Evolutionary conservation across 2,329 filamentous ascomycete species (phyloP).

Genomic region (Penicillium sp.): DNA sequence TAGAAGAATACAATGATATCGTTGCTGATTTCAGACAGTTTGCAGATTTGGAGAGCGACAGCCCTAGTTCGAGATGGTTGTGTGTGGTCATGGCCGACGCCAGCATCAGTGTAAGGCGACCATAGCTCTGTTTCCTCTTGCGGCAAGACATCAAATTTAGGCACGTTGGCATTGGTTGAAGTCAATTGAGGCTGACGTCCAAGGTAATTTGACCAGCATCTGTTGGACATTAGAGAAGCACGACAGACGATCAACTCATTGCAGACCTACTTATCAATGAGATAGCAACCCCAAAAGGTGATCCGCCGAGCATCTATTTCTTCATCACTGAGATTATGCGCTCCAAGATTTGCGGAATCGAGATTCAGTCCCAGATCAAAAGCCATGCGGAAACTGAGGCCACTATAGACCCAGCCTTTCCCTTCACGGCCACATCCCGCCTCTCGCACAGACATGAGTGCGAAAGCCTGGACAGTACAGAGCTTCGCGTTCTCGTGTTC

Average conservation of each 20-base stretch:
- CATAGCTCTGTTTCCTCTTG: constrained; percentile 81
- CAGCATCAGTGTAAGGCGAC: constrained; percentile 84
- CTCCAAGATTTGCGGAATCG: constrained; percentile 66
- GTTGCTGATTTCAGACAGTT: constrained; percentile 88
- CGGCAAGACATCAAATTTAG: constrained; percentile 88
- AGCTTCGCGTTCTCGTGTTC: constrained; percentile 87
- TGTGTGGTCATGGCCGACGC: constrained; percentile 67
- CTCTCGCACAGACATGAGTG: constrained; percentile 93
- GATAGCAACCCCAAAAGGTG: constrained; percentile 95
- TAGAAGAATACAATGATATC: constrained; percentile 90
- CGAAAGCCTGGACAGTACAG: constrained; percentile 88
- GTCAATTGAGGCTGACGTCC: constrained; percentile 86
- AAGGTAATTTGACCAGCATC: constrained; percentile 94
- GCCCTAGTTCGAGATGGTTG: constrained; percentile 83
- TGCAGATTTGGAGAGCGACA: constrained; percentile 75
- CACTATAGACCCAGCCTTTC: constrained; percentile 97
- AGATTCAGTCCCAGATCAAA: constrained; percentile 90
- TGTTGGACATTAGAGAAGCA: constrained; percentile 28
- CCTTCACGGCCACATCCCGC: constrained; percentile 91
- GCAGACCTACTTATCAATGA: constrained; percentile 78
- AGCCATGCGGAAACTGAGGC: constrained; percentile 98
- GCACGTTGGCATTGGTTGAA: constrained; percentile 74
- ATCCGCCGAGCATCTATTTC: constrained; percentile 87
- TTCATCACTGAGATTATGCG: constrained; percentile 67
- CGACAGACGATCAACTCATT: background rate